Evolutionary conservation across 179 eudicot genomes (phyloP), one percentile per base, ranked within the genome.

Genomic region (Beta corolliflora): DNA sequence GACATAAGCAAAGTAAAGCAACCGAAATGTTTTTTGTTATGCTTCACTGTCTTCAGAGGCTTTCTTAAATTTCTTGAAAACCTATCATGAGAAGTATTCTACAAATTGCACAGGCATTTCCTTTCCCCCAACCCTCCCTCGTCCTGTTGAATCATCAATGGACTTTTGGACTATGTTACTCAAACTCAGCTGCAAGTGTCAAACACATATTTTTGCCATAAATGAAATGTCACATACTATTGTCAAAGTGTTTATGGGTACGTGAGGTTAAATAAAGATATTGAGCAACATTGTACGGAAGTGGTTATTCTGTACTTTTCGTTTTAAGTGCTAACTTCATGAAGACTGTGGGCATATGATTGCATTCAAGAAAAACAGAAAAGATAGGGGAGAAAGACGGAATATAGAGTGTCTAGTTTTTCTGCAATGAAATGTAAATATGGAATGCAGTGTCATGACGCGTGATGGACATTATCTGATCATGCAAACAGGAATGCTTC

Each of bases 11-110:
- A 56, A 55, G 36, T 50, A 61, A 64, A 64, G 7, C 41, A 45
- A 65, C 41, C 23, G 52, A 64, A 77, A 5, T 5, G 0, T 29
- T 36, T 52, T 44, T 67, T 15, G 60, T 21, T 5, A 25, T 77
- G 71, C n/a, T 77, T 29, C 56, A 61, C 50, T 14, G 48, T 68
- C 60, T 78, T 78, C 19, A 9, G 73, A 64, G 73, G 4, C 45
- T 55, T 21, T 60, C 60, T 58, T 56, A 23, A 13, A 23, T 63
- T 31, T 63, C 31, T 63, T 63, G 67, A 2, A 63, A 63, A 63
- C 29, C 9, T 63, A 63, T 23, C 67, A 63, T 63, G 29, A 63
- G 14, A 63, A 21, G 67, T 63, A 23, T 23, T 10, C 36, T 12
- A 31, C 10, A 63, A 14, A 21, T 23, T 63, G 36, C 6, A 21